Evolutionary conservation across 192 early-diverging fungal genomes (phyloP), one percentile per base, ranked within the genome.

Genomic region (Coemansia umbellata): DNA sequence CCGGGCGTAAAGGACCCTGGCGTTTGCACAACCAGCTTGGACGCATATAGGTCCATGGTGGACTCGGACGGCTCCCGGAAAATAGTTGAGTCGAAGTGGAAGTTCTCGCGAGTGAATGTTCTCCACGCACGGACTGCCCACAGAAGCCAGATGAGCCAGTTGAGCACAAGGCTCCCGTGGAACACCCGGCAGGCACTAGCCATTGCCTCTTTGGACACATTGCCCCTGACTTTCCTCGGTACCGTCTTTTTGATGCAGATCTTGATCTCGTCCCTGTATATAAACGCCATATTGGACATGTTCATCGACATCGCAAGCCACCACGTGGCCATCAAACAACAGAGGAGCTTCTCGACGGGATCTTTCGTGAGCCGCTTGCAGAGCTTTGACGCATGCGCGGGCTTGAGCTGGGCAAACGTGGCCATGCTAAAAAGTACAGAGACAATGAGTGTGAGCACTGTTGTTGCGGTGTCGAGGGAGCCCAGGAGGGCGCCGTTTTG

Each of bases 71-170:
- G 50, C n/a, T 77, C 67, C 3, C 55, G 53, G 35, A 77, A 70
- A 5, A 69, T 63, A 13, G 31, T 55, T 15, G 74, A 77, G 39
- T 77, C 74, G 40, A 77, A 77, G 31, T 69, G 66, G 10, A 62
- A 40, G 15, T 53, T 56, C 15, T 47, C 47, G 1, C 74, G 57
- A 1, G 66, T 69, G 32, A 66, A 63, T 8, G 54, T 52, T 3
- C 74, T 62, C 74, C 74, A 77, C 6, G 50, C 28, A 11, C 74
- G 53, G 14, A 31, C 53, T 5, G 51, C 31, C 74, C 74, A 77
- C n/a, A 53, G 23, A 1, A 49, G 9, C 33, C 62, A 77, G 24
- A 66, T 53, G 31, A 66, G 33, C 74, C 74, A 77, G 37, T 58
- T 62, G 2, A 77, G 63, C 4, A 45, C 58, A 36, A 76, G 31